Percentiles rank a stretch among this genome's conserved stretches.
Conservation (phyloP, 2,329 filamentous ascomycete species). For the Xylaria arbuscula region DNA sequence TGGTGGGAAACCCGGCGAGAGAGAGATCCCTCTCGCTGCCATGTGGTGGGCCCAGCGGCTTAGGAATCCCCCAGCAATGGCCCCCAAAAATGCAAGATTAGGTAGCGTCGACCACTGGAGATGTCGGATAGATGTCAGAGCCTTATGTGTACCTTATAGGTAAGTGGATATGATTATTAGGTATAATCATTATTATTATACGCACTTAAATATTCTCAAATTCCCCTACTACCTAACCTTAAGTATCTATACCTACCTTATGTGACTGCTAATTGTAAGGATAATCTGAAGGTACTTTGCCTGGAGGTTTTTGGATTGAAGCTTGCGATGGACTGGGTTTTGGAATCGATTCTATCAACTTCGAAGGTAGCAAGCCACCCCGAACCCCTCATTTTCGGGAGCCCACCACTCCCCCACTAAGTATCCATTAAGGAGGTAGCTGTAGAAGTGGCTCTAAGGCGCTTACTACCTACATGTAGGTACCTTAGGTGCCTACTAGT, state of each 20-base stretch:
- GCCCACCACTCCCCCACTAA: neutral
- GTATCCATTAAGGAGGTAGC: no score
- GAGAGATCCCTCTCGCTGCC: neutral
- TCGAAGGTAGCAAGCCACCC: neutral
- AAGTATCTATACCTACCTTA: neutral
- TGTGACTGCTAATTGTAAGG: neutral
- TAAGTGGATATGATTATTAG: neutral
- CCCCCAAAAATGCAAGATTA: neutral
- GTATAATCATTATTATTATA: neutral
- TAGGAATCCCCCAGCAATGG: neutral
- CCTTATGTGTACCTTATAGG: no score
- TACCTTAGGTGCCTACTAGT: neutral
- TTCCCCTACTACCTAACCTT: no score
- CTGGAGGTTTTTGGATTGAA: no score
- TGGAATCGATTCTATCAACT: neutral
- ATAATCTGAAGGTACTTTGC: neutral
- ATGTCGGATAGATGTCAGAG: slow-evolving; percentile 1
- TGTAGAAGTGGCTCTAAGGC: neutral
- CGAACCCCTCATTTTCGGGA: slow-evolving; percentile 24
- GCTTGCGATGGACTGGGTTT: neutral
- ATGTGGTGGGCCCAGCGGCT: slow-evolving; percentile 4
- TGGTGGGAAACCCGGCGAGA: neutral
- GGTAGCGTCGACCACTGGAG: neutral
- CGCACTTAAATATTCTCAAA: neutral
- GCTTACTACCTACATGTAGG: neutral